Conservation (phyloP, 805 yeast genomes). For the Spathaspora arborariae region DNA sequence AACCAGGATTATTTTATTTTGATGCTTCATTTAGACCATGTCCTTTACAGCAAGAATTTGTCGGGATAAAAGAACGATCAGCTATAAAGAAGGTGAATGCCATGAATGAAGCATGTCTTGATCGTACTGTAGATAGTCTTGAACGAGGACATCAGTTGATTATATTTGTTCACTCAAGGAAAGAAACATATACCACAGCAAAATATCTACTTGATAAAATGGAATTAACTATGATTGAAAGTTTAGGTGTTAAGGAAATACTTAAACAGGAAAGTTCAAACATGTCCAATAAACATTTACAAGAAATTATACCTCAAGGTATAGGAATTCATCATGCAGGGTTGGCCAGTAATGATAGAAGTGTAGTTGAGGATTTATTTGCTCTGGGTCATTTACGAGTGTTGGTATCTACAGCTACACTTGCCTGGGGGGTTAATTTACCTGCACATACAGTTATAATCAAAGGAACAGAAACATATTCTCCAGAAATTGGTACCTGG, state of each 20-base stretch:
- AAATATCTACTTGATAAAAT: slow-evolving; percentile 63
- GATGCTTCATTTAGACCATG: slow-evolving; percentile 87
- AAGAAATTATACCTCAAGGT: slow-evolving; percentile 63
- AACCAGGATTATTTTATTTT: slow-evolving; percentile 69
- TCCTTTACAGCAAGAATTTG: slow-evolving; percentile 82
- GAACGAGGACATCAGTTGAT: slow-evolving; percentile 73
- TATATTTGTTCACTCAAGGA: slow-evolving; percentile 90
- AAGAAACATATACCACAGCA: slow-evolving; percentile 86
- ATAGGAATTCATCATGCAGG: slow-evolving; percentile 95
- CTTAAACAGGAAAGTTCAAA: slow-evolving; percentile 59
- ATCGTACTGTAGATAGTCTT: slow-evolving; percentile 56
- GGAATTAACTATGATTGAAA: slow-evolving; percentile 42
- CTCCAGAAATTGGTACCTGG: slow-evolving; percentile 90
- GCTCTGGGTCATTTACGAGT: slow-evolving; percentile 85
- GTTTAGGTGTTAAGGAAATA: slow-evolving; percentile 59
- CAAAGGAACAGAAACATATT: slow-evolving; percentile 90
- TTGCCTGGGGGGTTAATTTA: slow-evolving; percentile 96
- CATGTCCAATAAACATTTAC: slow-evolving; percentile 50
- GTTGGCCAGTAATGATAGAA: slow-evolving; percentile 64
- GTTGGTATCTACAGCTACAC: slow-evolving; percentile 84
- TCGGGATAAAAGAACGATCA: slow-evolving; percentile 82
- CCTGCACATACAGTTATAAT: slow-evolving; percentile 95
- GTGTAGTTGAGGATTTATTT: slow-evolving; percentile 77
- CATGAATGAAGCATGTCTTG: slow-evolving; percentile 88
- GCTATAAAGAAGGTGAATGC: slow-evolving; percentile 75